Conservation (phyloP, 139 green algal genomes). For the Tetradesmus lagerheimii region DNA sequence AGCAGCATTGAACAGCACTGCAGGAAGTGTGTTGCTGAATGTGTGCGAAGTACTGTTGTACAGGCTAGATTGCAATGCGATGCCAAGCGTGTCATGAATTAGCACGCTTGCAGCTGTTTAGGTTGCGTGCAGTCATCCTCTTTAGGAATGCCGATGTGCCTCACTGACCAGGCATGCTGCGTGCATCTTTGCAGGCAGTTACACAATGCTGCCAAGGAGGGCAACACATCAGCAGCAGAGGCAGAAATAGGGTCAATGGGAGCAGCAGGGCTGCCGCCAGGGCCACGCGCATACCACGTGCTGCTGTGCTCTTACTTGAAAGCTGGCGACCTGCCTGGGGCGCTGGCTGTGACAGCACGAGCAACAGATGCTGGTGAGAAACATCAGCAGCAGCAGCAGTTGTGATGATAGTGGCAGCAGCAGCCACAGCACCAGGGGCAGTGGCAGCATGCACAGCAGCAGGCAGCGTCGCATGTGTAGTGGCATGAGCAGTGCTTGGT, state of each 20-base stretch:
- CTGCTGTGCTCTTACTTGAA: constrained; percentile 40
- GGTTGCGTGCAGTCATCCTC: too few relatives aligned
- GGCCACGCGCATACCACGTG: constrained; percentile 37
- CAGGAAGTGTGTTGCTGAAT: too few relatives aligned
- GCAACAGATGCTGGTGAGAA: constrained; percentile 37
- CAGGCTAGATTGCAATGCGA: too few relatives aligned
- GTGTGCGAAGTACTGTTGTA: not conserved
- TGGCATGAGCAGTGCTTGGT: not conserved
- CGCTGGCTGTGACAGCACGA: not conserved
- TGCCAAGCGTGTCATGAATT: too few relatives aligned
- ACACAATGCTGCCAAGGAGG: constrained; percentile 20
- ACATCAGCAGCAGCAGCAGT: not conserved
- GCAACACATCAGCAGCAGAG: constrained; percentile 22
- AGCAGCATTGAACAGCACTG: too few relatives aligned
- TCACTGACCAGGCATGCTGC: too few relatives aligned
- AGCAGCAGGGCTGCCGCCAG: constrained; percentile 6
- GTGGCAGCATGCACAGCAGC: not conserved
- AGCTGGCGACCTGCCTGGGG: not conserved
- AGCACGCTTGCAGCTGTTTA: too few relatives aligned
- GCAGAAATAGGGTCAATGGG: constrained; percentile 15
- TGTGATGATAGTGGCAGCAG: not conserved
- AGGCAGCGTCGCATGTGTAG: not conserved
- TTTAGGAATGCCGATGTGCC: too few relatives aligned
- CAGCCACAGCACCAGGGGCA: not conserved
- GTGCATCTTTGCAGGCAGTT: constrained; percentile 14